Base-by-base conservation (phyloP, 2,329 filamentous ascomycete genomes). In the Fusarium austroafricanum region DNA sequence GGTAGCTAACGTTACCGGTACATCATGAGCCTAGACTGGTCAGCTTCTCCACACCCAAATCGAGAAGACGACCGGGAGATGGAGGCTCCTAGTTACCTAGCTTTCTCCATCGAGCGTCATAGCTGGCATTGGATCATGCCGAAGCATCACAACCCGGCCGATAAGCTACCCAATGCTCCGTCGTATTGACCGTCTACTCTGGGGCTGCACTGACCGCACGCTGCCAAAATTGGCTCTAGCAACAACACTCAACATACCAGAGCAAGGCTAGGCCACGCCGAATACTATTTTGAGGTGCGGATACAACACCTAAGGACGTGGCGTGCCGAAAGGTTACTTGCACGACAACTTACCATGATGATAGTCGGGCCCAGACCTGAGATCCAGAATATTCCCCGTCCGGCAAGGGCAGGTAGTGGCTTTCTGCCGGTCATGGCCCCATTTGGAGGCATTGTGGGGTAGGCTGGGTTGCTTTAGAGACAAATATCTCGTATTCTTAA, bases 401-500 rank as follows among this genome's bases (percentile, higher is more conserved):
- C 2, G 17, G 44, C 57, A 63, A 21, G 58, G 58, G 37, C 20
- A n/a, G n/a, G 29, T 20, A 31, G 38, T 42, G 28, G 28, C 6
- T 37, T 45, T 61, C 61, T 62, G 40, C 56, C 40, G 56, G 55
- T 61, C 23, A 66, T 61, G 50, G 40, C 20, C 51, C 64, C 57
- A 46, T 63, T 51, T 37, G 51, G 51, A 46, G 47, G 40, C 47
- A 45, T 57, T 72, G 68, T 71, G 70, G 70, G 70, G 70, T 57
- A 45, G 14, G 35, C 55, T 62, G 18, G 61, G 52, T 55, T 52
- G 55, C 26, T 64, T 47, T 64, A 40, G 61, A 18, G 29, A 59
- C 28, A 38, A 38, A 23, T 49, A 58, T 54, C 70, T 71, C 70
- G 68, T 72, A 73, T 73, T 72, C 54, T 51, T 61, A 31, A 12